phyloP scores from a whole-genome alignment of 169 alveolate species.

The Babesia gibsoni region DNA sequence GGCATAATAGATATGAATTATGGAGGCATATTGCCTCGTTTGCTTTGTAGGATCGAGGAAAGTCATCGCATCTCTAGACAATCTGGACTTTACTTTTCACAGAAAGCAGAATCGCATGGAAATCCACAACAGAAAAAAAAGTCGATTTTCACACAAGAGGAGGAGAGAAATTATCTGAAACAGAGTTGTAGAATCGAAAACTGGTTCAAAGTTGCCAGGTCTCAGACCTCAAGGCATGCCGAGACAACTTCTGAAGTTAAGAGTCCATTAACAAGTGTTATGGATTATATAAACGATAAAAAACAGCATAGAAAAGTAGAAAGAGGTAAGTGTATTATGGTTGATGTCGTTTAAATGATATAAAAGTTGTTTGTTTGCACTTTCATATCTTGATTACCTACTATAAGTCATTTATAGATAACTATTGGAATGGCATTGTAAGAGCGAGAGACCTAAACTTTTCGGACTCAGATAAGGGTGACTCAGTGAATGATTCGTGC shows the following conservation, averaged over 20 bases:
- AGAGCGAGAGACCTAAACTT: neutral
- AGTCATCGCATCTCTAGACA: neutral
- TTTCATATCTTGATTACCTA: too few species aligned
- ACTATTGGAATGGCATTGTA: neutral
- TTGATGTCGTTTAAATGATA: too few species aligned
- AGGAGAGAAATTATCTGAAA: conserved; percentile 1
- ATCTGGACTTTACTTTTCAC: neutral
- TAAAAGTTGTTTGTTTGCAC: too few species aligned
- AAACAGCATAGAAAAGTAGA: neutral
- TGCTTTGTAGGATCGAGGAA: conserved; percentile 21
- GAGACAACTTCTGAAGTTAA: neutral
- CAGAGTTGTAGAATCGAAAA: conserved; percentile 20
- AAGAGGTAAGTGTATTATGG: neutral
- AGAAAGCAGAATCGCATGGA: conserved; percentile 1
- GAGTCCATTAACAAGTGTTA: neutral
- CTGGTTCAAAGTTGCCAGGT: conserved; percentile 48
- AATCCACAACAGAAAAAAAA: conserved; percentile 1
- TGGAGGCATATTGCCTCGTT: conserved; percentile 15
- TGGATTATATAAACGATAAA: neutral
- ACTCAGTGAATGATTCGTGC: neutral
- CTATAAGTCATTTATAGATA: neutral
- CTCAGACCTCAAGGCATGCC: conserved; percentile 6
- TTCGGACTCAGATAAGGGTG: neutral
- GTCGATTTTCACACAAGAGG: conserved; percentile 22
- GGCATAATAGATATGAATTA: conserved; percentile 38